These are phyloP conservation scores for Rhodotorula graminis DNA, from an alignment of 768 basidiomycete species.

Conservation along the genomic window DNA sequence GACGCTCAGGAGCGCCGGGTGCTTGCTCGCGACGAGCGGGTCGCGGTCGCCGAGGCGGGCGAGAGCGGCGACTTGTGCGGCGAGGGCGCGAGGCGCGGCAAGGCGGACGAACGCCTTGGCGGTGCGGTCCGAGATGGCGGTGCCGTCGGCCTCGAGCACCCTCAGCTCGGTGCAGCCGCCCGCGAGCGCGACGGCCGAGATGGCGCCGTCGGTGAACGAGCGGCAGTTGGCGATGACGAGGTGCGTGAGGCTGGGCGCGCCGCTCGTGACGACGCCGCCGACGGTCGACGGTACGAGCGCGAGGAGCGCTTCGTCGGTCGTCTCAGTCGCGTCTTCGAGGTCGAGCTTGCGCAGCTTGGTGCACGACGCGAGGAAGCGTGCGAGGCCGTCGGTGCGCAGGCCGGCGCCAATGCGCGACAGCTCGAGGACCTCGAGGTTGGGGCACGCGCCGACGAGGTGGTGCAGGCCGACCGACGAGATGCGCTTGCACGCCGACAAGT, in stretches of 20 bases:
- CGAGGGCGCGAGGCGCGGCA: conserved; percentile 27
- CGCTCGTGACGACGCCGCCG: background rate
- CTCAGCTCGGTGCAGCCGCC: conserved; percentile 59
- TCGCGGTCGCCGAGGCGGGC: background rate
- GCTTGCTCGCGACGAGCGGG: background rate
- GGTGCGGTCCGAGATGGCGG: conserved; percentile 60
- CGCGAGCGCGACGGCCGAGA: conserved; percentile 57
- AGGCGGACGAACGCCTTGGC: conserved; percentile 65
- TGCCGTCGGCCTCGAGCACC: conserved; percentile 73
- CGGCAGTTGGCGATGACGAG: conserved; percentile 64
- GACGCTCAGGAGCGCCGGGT: conserved; percentile 10
- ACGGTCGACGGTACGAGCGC: conserved; percentile 56
- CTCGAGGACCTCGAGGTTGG: conserved; percentile 70
- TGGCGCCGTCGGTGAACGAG: conserved; percentile 61
- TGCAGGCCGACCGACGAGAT: conserved; percentile 72
- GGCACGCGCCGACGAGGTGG: conserved; percentile 65
- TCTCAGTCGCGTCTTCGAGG: conserved; percentile 72
- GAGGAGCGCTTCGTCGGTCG: conserved; percentile 67
- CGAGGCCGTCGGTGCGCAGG: conserved; percentile 67
- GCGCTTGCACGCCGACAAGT: conserved; percentile 63
- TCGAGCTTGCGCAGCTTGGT: conserved; percentile 71
- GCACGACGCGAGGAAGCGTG: conserved; percentile 64
- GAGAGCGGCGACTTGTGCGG: conserved; percentile 49
- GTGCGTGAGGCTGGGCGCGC: conserved; percentile 55
- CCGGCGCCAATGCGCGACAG: conserved; percentile 64